Percentiles rank a stretch among this genome's conserved stretches.
phyloP scores from a whole-genome alignment of 257 asterid species.

The Verbena officinalis region DNA sequence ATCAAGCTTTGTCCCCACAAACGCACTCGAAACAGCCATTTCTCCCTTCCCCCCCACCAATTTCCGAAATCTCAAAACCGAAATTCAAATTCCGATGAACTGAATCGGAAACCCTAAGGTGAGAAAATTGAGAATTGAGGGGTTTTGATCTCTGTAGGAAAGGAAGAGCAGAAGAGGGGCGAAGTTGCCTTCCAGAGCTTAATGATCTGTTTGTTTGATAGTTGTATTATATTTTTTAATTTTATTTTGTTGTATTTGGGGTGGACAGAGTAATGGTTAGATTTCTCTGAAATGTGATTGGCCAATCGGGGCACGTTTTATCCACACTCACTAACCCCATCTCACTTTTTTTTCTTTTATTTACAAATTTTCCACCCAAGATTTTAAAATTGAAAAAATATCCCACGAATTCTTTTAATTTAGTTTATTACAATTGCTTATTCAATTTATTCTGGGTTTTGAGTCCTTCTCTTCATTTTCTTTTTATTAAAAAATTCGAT shows the following conservation, averaged over 20 bases:
- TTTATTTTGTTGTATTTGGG: background rate
- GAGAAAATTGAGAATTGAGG: slow-evolving; percentile 12
- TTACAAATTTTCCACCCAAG: too few species aligned
- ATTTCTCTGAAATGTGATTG: slow-evolving; percentile 74
- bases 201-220: slow-evolving; percentile 9
- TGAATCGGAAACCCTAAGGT: slow-evolving; percentile 27
- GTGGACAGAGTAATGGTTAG: slow-evolving; percentile 40
- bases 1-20: slow-evolving; percentile 79
- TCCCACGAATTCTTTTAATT: too few species aligned
- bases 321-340: slow-evolving; percentile 55
- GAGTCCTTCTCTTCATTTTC: background rate
- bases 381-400: too few species aligned
- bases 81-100: slow-evolving; percentile 1
- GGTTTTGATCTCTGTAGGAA: slow-evolving; percentile 26
- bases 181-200: too few species aligned
- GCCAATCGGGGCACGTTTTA: slow-evolving; percentile 61
- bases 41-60: slow-evolving; percentile 19
- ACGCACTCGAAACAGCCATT: slow-evolving; percentile 80
- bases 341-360: background rate
- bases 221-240: slow-evolving; percentile 17
- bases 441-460: too few species aligned
- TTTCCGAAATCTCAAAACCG: background rate
- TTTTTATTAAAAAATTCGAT: background rate
- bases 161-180: slow-evolving; percentile 20
- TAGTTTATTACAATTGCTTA: too few species aligned